A percentile compares a stretch with the other conserved stretches of the same genome.
phyloP scores from a whole-genome alignment of 2,329 filamentous ascomycete genomes.

The Fusarium austroafricanum region DNA sequence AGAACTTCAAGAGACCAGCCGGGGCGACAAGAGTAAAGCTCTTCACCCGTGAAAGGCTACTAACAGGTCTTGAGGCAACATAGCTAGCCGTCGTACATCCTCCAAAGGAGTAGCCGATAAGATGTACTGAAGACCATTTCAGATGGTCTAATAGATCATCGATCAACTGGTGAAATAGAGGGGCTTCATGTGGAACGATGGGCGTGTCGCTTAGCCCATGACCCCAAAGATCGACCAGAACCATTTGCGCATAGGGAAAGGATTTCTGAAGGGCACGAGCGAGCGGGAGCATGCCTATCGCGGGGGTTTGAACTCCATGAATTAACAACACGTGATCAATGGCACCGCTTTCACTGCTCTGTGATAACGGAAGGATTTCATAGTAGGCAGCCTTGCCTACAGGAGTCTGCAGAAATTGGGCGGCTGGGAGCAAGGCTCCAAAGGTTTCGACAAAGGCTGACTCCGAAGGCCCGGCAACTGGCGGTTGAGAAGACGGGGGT shows the following conservation, averaged over 20 bases:
- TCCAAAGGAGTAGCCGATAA: constrained; percentile 65
- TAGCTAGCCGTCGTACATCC: constrained; percentile 55
- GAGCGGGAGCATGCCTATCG: constrained; percentile 60
- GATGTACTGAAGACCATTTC: constrained; percentile 56
- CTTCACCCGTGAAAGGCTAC: constrained; percentile 42
- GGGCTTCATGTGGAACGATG: constrained; percentile 52
- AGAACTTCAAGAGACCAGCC: constrained; percentile 54
- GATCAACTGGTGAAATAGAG: constrained; percentile 57
- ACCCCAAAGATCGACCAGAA: constrained; percentile 64
- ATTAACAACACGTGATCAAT: constrained; percentile 56
- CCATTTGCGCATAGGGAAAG: constrained; percentile 54
- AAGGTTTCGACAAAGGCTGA: constrained; percentile 52
- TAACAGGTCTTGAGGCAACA: constrained; percentile 39
- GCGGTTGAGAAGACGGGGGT: rapidly evolving
- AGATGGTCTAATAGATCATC: constrained; percentile 54
- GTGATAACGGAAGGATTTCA: constrained; percentile 41
- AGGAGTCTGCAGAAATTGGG: constrained; percentile 48
- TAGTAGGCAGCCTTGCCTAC: constrained; percentile 57
- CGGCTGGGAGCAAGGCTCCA: constrained; percentile 54
- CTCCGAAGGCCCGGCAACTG: constrained; percentile 54
- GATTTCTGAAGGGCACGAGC: constrained; percentile 49
- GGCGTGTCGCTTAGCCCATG: constrained; percentile 65
- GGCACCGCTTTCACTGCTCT: rapidly evolving
- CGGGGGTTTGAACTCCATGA: constrained; percentile 64
- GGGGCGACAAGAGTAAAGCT: constrained; percentile 58